Conservation (phyloP, 2,329 filamentous ascomycete species). For the Hypoxylon sp. region DNA sequence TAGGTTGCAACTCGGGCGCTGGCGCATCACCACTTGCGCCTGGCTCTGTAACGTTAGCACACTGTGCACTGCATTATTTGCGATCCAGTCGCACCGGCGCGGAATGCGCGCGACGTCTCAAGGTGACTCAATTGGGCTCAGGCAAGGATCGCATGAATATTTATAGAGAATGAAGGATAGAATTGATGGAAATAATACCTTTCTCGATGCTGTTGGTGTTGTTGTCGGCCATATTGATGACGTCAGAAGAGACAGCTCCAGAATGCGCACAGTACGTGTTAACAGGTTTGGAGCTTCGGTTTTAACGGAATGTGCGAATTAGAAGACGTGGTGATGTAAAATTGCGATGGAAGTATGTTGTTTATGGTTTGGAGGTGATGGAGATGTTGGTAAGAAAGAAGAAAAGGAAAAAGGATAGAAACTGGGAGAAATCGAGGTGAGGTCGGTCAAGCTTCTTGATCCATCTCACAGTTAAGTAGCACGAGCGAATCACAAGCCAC, state of each 20-base stretch:
- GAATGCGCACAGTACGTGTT: slow-evolving; percentile 46
- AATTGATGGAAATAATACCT: slow-evolving; percentile 49
- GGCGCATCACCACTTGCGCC: slow-evolving; percentile 46
- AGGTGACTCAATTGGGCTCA: slow-evolving; percentile 41
- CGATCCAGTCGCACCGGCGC: slow-evolving; percentile 33
- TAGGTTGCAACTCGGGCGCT: slow-evolving; percentile 42
- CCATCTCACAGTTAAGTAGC: slow-evolving; percentile 49
- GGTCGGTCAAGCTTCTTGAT: slow-evolving; percentile 50
- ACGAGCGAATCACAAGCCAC: slow-evolving; percentile 51
- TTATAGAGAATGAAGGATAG: slow-evolving; percentile 25
- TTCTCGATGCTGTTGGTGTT: slow-evolving; percentile 51
- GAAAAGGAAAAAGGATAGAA: slow-evolving; percentile 38
- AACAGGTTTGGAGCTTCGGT: slow-evolving; percentile 26
- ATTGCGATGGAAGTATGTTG: slow-evolving; percentile 26
- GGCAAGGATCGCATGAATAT: slow-evolving; percentile 38
- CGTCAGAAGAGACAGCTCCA: slow-evolving; percentile 50
- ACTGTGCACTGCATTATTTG: slow-evolving; percentile 47
- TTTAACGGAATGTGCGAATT: slow-evolving; percentile 24
- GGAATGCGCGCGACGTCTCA: slow-evolving; percentile 37
- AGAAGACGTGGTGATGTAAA: slow-evolving; percentile 22
- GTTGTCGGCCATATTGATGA: slow-evolving; percentile 57
- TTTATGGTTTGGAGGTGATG: slow-evolving; percentile 15
- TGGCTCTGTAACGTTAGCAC: slow-evolving; percentile 48
- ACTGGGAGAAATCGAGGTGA: slow-evolving; percentile 48
- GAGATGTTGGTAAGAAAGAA: slow-evolving; percentile 18